phyloP scores from a whole-genome alignment of 352 stramenopile genomes.

The Phytophthora pisi region DNA sequence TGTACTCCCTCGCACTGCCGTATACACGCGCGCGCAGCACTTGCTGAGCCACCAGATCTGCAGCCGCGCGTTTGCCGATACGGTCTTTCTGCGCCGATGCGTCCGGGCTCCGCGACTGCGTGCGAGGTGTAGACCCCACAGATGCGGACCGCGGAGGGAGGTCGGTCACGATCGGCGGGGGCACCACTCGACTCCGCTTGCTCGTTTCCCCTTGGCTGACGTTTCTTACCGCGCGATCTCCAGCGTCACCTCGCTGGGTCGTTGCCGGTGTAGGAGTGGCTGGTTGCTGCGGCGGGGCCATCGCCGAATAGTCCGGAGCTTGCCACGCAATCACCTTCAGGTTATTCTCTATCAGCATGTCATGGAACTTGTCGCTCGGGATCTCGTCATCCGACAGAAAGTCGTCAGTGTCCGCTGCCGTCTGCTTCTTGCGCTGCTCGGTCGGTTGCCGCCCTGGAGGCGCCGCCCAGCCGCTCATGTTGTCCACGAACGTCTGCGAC shows the following conservation, averaged over 20 bases:
- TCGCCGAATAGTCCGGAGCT: constrained; percentile 15
- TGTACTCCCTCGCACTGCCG: constrained; percentile 36
- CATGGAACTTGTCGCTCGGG: constrained; percentile 14
- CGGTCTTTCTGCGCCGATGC: constrained; percentile 16
- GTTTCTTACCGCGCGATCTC: not conserved
- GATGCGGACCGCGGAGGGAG: constrained; percentile 7
- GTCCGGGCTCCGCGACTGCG: constrained; percentile 8
- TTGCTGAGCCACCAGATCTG: constrained; percentile 28
- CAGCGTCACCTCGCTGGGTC: not conserved
- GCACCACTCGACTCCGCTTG: constrained; percentile 8
- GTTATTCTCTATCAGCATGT: constrained; percentile 30
- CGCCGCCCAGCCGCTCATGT: constrained; percentile 42
- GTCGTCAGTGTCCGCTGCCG: not conserved
- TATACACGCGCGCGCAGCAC: constrained; percentile 36
- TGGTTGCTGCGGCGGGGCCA: not conserved
- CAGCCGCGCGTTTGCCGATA: constrained; percentile 30
- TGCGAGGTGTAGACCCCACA: constrained; percentile 7
- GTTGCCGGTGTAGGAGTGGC: no score
- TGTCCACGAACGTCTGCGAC: constrained; percentile 40
- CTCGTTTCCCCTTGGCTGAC: constrained; percentile 2
- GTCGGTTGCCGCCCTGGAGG: constrained; percentile 11
- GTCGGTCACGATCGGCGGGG: constrained; percentile 19
- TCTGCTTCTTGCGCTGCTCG: constrained; percentile 10
- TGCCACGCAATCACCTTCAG: constrained; percentile 21
- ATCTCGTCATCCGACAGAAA: constrained; percentile 21